A percentile compares a stretch with the other conserved stretches of the same genome.
These are phyloP conservation scores for Iris pallida DNA, from an alignment of 116 monocot genomes.

Conservation along the genomic window DNA sequence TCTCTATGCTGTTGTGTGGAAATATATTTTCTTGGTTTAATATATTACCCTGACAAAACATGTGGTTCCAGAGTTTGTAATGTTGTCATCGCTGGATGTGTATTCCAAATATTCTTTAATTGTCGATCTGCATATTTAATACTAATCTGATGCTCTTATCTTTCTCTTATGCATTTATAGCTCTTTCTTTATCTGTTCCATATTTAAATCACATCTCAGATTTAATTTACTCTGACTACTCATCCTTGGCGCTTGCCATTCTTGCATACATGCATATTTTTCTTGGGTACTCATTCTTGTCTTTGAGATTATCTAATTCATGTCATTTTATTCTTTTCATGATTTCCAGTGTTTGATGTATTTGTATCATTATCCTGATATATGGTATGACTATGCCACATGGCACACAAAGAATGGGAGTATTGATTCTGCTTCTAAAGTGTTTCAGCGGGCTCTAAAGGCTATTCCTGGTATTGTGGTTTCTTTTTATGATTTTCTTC, in stretches of 20 bases:
- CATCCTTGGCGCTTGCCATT: neutral
- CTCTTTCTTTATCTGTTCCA: neutral
- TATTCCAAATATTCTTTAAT: too few species aligned
- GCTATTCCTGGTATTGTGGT: conserved; percentile 81
- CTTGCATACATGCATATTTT: neutral
- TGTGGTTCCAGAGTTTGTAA: too few species aligned
- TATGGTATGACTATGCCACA: conserved; percentile 97
- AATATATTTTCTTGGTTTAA: too few species aligned
- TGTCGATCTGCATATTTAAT: too few species aligned
- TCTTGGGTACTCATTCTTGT: neutral
- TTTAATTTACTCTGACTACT: neutral
- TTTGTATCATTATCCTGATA: conserved; percentile 93
- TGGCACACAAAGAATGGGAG: conserved; percentile 91
- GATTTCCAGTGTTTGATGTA: conserved; percentile 81
- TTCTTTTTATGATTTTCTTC: neutral
- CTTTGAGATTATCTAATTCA: neutral
- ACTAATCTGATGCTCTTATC: neutral
- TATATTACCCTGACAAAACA: too few species aligned
- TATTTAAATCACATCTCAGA: neutral
- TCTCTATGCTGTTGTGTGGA: neutral
- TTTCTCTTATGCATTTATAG: too few species aligned
- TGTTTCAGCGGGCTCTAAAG: conserved; percentile 92
- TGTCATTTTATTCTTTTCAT: conserved; percentile 5
- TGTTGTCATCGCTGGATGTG: too few species aligned
- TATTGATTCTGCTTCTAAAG: conserved; percentile 77